These are phyloP conservation scores for Taiozyma sp. DNA, from an alignment of 1,139 yeast species.

Conservation along the genomic window DNA sequence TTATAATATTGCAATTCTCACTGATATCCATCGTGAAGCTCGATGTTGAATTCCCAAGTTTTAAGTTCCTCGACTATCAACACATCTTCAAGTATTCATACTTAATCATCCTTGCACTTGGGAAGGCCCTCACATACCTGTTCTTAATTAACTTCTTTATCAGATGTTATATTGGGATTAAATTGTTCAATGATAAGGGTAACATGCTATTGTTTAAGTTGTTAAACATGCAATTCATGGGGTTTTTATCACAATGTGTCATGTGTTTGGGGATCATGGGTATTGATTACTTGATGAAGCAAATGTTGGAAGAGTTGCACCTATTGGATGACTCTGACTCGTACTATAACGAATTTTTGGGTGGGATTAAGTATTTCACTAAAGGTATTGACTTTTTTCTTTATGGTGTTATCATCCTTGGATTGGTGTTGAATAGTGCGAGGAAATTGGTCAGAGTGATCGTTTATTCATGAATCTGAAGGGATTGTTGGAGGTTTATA, in stretches of 20 bases:
- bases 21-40: conserved; percentile 14
- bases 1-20: conserved; percentile 15
- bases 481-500: too few species aligned
- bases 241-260: conserved; percentile 9
- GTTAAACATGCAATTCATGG: conserved; percentile 19
- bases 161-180: conserved; percentile 20
- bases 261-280: neutral
- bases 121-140: conserved; percentile 16
- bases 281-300: neutral
- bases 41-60: conserved; percentile 10
- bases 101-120: conserved; percentile 11
- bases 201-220: conserved; percentile 17
- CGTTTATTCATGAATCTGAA: neutral
- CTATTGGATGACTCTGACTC: neutral
- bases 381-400: neutral
- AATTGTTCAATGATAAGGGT: conserved; percentile 12
- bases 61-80: conserved; percentile 3
- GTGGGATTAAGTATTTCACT: neutral
- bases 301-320: neutral
- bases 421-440: neutral
- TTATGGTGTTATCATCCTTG: neutral
- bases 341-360: neutral
- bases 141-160: conserved; percentile 14
- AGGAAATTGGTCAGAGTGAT: neutral
- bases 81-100: conserved; percentile 13